Percentiles rank a stretch among this genome's conserved stretches.
Evolutionary conservation across 179 eudicot genomes (phyloP).

Genomic region (Dionaea muscipula): DNA sequence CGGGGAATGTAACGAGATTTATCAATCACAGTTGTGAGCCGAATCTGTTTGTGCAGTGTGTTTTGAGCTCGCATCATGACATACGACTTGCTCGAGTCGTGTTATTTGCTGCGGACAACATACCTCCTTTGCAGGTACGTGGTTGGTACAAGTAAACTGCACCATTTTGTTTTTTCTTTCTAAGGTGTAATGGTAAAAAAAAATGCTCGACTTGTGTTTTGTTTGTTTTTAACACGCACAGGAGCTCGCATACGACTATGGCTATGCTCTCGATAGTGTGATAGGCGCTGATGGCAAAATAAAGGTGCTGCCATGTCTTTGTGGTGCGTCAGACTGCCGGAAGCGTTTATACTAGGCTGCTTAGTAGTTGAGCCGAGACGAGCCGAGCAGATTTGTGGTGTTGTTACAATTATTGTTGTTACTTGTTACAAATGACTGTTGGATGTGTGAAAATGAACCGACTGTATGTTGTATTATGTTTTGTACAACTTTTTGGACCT

Average conservation of each 20-base stretch:
- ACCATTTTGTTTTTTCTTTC: no score
- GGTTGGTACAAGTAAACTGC: no score
- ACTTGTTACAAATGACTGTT: no score
- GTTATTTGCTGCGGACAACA: constrained; percentile 62
- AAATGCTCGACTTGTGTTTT: no score
- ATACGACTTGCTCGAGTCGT: constrained; percentile 43
- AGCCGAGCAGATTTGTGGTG: no score
- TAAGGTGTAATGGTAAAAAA: no score
- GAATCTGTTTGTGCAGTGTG: constrained; percentile 63
- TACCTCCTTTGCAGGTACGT: constrained; percentile 67
- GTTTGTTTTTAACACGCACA: no score
- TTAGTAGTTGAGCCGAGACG: no score
- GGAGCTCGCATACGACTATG: constrained; percentile 79
- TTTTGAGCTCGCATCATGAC: constrained; percentile 53
- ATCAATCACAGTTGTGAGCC: constrained; percentile 80
- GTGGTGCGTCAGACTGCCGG: constrained; percentile 61
- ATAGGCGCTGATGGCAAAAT: constrained; percentile 49
- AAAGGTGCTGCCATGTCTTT: constrained; percentile 34
- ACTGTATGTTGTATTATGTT: no score
- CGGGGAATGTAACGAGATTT: constrained; percentile 54
- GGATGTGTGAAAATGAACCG: no score
- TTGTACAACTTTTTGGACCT: no score
- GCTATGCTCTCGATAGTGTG: constrained; percentile 57
- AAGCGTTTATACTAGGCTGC: constrained; percentile 59
- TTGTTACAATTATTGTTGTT: no score